A percentile compares a stretch with the other conserved stretches of the same genome.
Conservation (phyloP, 2,329 filamentous ascomycete genomes). For the Pezicula rhizophila region DNA sequence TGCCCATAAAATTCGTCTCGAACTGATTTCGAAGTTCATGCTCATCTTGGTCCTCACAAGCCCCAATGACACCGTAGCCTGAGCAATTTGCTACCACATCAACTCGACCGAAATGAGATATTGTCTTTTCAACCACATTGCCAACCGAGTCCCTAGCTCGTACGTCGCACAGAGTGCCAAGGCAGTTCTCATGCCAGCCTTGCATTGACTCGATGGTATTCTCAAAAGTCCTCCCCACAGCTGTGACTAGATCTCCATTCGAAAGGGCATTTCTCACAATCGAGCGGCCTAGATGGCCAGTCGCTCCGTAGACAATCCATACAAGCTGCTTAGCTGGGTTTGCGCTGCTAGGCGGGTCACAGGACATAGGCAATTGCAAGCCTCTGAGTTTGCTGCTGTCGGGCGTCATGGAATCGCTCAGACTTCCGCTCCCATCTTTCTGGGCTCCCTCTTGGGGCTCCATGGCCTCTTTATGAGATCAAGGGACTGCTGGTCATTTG, state of each 20-base stretch:
- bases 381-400: constrained; percentile 29
- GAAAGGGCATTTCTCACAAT: constrained; percentile 76
- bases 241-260: constrained; percentile 77
- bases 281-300: constrained; percentile 92
- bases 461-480: constrained; percentile 10
- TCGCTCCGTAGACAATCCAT: constrained; percentile 95
- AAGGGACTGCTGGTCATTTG: background rate
- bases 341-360: constrained; percentile 71
- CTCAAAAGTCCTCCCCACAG: constrained; percentile 78
- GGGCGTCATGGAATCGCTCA: background rate
- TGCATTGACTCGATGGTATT: constrained; percentile 68
- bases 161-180: constrained; percentile 86
- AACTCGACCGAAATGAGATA: constrained; percentile 71
- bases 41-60: constrained; percentile 95
- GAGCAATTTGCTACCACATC: constrained; percentile 92
- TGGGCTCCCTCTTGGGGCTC: constrained; percentile 13
- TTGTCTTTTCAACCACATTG: constrained; percentile 61
- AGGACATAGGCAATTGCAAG: constrained; percentile 70
- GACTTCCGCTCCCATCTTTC: too few species aligned
- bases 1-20: constrained; percentile 96
- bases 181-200: constrained; percentile 63
- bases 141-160: constrained; percentile 73
- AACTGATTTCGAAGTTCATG: constrained; percentile 93
- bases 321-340: constrained; percentile 69
- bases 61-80: constrained; percentile 90